Conservation (phyloP, 2,329 filamentous ascomycete species). For the Zymoseptoria pseudotritici region DNA sequence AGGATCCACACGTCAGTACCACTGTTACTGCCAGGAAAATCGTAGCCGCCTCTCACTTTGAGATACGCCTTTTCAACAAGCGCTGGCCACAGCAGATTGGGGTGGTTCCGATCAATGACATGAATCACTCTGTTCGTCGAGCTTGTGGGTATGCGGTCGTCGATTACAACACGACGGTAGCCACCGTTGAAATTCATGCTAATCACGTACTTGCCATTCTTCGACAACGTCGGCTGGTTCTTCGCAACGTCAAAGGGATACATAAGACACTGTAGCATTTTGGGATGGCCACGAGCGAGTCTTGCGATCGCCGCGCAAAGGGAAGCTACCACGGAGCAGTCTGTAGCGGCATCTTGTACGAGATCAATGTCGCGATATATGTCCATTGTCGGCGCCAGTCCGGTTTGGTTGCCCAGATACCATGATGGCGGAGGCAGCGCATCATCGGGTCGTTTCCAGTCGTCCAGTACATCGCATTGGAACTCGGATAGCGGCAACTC, state of each 20-base stretch:
- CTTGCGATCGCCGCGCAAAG: constrained; percentile 74
- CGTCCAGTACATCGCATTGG: constrained; percentile 69
- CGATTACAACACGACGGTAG: constrained; percentile 77
- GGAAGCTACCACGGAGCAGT: constrained; percentile 95
- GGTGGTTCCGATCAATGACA: constrained; percentile 78
- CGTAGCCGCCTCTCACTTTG: constrained; percentile 90
- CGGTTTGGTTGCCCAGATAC: constrained; percentile 24
- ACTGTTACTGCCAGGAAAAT: constrained; percentile 96
- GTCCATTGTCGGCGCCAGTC: constrained; percentile 48
- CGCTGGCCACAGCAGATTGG: constrained; percentile 80
- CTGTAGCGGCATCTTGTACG: constrained; percentile 89
- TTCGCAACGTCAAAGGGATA: constrained; percentile 62
- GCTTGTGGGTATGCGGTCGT: constrained; percentile 78
- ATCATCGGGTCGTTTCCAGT: constrained; percentile 73
- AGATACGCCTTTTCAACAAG: constrained; percentile 93
- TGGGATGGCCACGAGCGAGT: constrained; percentile 59
- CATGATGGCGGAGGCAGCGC: constrained; percentile 47
- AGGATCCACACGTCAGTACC: constrained; percentile 89
- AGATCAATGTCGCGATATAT: constrained; percentile 62
- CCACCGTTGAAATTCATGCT: constrained; percentile 95
- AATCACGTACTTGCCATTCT: constrained; percentile 82
- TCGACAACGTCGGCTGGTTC: constrained; percentile 55
- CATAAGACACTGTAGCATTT: constrained; percentile 66
- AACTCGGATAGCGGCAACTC: constrained; percentile 64
- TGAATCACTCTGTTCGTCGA: constrained; percentile 69